Percentiles rank a stretch among this genome's conserved stretches.
These are phyloP conservation scores for Picea mariana DNA, from an alignment of 83 land plant genomes.

Conservation along the genomic window DNA sequence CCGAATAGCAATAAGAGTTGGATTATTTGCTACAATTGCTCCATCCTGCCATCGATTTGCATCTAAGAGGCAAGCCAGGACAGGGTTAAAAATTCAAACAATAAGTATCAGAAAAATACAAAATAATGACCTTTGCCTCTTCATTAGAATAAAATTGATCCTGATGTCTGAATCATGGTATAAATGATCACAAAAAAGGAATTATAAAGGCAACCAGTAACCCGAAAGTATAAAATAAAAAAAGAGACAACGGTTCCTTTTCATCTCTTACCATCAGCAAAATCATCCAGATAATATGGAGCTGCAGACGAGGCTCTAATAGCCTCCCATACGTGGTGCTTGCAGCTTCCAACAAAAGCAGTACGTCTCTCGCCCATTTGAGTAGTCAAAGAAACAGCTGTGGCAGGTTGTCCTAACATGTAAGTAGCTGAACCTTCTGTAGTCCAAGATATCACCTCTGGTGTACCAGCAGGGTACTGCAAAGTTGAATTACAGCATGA, in stretches of 20 bases:
- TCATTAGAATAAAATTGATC: neutral
- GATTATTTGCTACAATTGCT: slow-evolving; percentile 99
- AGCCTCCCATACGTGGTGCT: slow-evolving; percentile 96
- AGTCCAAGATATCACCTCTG: slow-evolving; percentile 66
- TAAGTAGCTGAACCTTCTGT: slow-evolving; percentile 72
- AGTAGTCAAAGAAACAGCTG: slow-evolving; percentile 50
- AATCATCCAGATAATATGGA: slow-evolving; percentile 99
- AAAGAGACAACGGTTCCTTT: slow-evolving; percentile 7
- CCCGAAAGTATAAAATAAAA: neutral
- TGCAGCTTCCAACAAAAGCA: slow-evolving; percentile 95
- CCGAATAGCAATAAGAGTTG: slow-evolving; percentile 96
- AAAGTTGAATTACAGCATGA: slow-evolving; percentile 9
- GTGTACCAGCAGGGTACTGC: slow-evolving; percentile 96
- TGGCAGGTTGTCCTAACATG: slow-evolving; percentile 55
- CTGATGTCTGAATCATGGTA: neutral
- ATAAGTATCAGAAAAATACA: neutral
- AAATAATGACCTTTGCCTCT: neutral
- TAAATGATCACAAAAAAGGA: neutral
- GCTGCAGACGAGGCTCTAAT: slow-evolving; percentile 99
- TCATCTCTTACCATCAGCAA: slow-evolving; percentile 74
- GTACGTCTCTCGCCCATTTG: slow-evolving; percentile 70
- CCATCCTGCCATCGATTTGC: slow-evolving; percentile 99
- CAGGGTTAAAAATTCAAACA: too few relatives aligned
- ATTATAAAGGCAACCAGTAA: neutral
- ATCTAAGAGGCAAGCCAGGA: slow-evolving; percentile 41